A percentile compares a stretch with the other conserved stretches of the same genome.
Evolutionary conservation across 176 grass and related monocot genomes (phyloP).

Genomic region (Aegilops bicornis): DNA sequence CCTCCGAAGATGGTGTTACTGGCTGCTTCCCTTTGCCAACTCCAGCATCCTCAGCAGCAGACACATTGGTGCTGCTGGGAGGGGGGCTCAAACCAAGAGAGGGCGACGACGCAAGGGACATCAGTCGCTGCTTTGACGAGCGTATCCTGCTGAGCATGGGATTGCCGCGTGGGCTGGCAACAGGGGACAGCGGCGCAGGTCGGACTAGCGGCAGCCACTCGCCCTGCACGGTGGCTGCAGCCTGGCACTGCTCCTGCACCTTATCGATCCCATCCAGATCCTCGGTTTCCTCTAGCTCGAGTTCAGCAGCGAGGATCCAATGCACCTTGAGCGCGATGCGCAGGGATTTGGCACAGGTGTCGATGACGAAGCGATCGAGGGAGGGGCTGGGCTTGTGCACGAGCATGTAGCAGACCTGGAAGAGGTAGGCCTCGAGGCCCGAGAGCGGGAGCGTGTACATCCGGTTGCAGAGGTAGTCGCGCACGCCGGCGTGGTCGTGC

Average conservation of each 20-base stretch:
- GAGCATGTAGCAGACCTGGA: conserved; percentile 99
- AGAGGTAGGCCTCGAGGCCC: conserved; percentile 92
- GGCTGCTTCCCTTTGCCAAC: conserved; percentile 48
- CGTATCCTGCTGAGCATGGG: conserved; percentile 88
- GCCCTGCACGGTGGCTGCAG: conserved; percentile 66
- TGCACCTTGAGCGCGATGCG: conserved; percentile 97
- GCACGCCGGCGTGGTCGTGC: conserved; percentile 88
- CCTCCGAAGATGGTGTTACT: conserved; percentile 53
- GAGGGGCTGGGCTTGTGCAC: conserved; percentile 97
- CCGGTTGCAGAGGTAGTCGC: conserved; percentile 98
- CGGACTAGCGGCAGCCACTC: conserved; percentile 71
- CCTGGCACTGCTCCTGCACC: conserved; percentile 94
- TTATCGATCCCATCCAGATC: conserved; percentile 68
- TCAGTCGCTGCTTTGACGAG: conserved; percentile 78
- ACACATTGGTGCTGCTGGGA: conserved; percentile 37
- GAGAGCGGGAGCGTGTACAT: conserved; percentile 94
- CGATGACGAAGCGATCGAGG: conserved; percentile 89
- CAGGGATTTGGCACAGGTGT: conserved; percentile 86
- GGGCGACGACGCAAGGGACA: conserved; percentile 73
- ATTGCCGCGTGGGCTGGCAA: conserved; percentile 65
- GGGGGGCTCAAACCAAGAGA: conserved; percentile 46
- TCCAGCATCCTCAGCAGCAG: conserved; percentile 29
- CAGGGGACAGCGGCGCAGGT: conserved; percentile 41
- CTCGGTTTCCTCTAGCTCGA: conserved; percentile 84
- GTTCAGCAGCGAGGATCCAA: conserved; percentile 86